Conservation (phyloP, 768 basidiomycete genomes). For the Mycena epipterygia region DNA sequence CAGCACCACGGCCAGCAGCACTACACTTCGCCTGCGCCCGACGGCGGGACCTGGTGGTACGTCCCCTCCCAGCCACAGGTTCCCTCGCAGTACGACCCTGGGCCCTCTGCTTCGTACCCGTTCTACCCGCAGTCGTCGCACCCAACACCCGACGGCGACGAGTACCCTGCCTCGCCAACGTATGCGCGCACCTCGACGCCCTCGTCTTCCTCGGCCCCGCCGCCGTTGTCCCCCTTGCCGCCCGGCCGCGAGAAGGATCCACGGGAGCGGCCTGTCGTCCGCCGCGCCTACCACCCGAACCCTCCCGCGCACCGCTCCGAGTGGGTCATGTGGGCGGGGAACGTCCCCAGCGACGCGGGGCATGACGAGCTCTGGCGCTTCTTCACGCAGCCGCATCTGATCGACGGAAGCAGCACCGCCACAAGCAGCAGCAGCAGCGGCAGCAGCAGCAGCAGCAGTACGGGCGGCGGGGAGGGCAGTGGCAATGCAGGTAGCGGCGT, state of each 20-base stretch:
- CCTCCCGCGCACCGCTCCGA: constrained; percentile 83
- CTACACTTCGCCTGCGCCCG: constrained; percentile 57
- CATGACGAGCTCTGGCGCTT: constrained; percentile 91
- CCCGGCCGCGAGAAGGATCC: constrained; percentile 44
- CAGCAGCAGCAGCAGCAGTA: not conserved
- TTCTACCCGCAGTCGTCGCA: not conserved
- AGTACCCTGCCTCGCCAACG: constrained; percentile 8
- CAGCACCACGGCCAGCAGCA: constrained; percentile 27
- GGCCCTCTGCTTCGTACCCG: constrained; percentile 46
- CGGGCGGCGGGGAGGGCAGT: not conserved
- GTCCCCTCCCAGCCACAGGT: constrained; percentile 45
- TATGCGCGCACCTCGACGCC: constrained; percentile 13
- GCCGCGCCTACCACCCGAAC: constrained; percentile 77
- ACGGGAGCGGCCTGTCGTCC: constrained; percentile 52
- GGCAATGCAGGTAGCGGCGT: constrained; percentile 60
- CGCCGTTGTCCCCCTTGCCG: not conserved
- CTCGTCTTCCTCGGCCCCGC: constrained; percentile 21
- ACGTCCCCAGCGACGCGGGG: constrained; percentile 86
- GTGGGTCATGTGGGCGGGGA: constrained; percentile 98
- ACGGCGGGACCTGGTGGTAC: constrained; percentile 67
- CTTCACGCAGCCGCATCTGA: constrained; percentile 63
- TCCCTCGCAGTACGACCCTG: constrained; percentile 38
- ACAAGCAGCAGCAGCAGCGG: not conserved
- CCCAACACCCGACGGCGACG: not conserved
- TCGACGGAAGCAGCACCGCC: not conserved